A percentile compares a stretch with the other conserved stretches of the same genome.
Conservation (phyloP, 2,329 filamentous ascomycete species). For the Lanzia echinophila region DNA sequence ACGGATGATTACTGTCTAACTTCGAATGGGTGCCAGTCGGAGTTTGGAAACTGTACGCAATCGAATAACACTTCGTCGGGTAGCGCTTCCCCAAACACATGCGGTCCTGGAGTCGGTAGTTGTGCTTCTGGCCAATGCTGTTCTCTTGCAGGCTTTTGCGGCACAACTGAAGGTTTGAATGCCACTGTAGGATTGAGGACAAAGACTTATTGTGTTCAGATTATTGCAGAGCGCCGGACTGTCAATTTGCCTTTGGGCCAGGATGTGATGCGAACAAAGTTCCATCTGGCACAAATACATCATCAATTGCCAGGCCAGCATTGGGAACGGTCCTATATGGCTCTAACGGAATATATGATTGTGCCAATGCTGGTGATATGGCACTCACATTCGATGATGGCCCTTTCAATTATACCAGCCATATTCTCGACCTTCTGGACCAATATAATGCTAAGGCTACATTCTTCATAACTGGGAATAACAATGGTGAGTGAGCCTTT, state of each 20-base stretch:
- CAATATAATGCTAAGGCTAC: conserved; percentile 57
- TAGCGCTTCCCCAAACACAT: conserved; percentile 42
- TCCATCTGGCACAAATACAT: conserved; percentile 48
- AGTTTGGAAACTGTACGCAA: conserved; percentile 28
- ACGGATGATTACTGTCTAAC: conserved; percentile 8
- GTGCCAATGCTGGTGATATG: conserved; percentile 50
- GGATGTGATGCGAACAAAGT: conserved; percentile 51
- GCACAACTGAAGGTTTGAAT: neutral
- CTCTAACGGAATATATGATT: conserved; percentile 49
- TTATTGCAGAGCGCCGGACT: conserved; percentile 19
- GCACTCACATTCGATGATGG: conserved; percentile 65
- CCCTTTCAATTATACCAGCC: conserved; percentile 52
- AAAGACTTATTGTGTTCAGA: neutral
- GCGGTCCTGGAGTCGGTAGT: conserved; percentile 25
- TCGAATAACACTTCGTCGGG: conserved; percentile 42
- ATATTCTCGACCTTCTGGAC: conserved; percentile 55
- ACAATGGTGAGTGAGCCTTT: conserved; percentile 10
- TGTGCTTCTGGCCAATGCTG: conserved; percentile 14
- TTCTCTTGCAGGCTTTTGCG: conserved; percentile 13
- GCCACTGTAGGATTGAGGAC: neutral
- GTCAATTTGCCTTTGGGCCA: conserved; percentile 15
- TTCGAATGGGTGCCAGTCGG: conserved; percentile 18
- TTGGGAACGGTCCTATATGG: conserved; percentile 50
- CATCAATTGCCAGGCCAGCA: conserved; percentile 39
- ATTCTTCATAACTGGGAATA: conserved; percentile 45